Evolutionary conservation across 164 flowering plant species (phyloP), one percentile per base, ranked within the genome.

Genomic region (Nymphaea thermarum): DNA sequence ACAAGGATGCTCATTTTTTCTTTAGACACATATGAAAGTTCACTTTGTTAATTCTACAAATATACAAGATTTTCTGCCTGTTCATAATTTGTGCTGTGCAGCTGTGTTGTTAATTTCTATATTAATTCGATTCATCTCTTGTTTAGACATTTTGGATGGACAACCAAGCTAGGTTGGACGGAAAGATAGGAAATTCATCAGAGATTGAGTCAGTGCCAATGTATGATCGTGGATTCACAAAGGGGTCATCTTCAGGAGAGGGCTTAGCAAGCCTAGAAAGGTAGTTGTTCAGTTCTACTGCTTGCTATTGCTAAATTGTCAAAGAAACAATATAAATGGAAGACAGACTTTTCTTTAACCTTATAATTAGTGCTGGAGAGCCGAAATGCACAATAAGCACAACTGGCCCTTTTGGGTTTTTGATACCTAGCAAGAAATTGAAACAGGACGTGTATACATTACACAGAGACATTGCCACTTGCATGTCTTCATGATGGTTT

Each of bases 71-170:
- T 51, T 51, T 4, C 57, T 51, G 57, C 12, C 57, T 51, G 57
- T 10, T 7, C 57, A 51, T 51, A 8, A 10, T 51, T 51, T 51
- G 57, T 8, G 57, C 8, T 51, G 12, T 51, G 57, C 8, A 51
- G 8, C 14, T 51, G 57, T 51, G 57, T 51, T 51, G 14, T 4
- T 15, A 51, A 51, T 51, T 51, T 51, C 57, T 51, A 15, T 51
- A 51, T 15, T 51, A 51, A 51, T 15, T 4, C 3, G 15, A 51
- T 5, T 51, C 8, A 8, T 65, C 69, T 65, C 53, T n/a, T 66
- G 62, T 84, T 80, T 43, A 92, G 99, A 78, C 91, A 66, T 95
- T 88, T 77, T 89, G 96, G 98, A 77, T 95, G 75, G 99, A 95
- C 71, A 77, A 81, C 72, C 83, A 86, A 75, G 75, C 82, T 68